Evolutionary conservation across 495 filamentous ascomycete genomes (phyloP), one percentile per base, ranked within the genome.

Genomic region (Penicillium pancosmium): DNA sequence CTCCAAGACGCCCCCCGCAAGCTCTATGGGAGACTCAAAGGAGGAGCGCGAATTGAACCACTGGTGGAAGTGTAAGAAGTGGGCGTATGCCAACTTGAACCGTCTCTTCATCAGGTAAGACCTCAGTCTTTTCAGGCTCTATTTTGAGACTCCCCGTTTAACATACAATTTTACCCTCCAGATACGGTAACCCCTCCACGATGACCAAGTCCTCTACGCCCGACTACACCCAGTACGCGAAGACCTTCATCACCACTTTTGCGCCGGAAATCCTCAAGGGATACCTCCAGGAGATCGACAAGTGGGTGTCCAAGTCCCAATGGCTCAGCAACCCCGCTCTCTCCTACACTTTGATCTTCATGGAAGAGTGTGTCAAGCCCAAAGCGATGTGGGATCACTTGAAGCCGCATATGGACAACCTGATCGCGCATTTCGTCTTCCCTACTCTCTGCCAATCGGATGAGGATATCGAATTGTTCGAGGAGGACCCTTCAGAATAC

Each of bases 31-130:
- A 52, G 93, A 96, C 43, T 91, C 96, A 46, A 77, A 88, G 43
- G 85, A 91, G 18, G 95, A 98, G 67, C 85, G 95, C 27, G 95
- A 97, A 71, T 81, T 85, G 54, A 92, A 96, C 70, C 91, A 97
- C 70, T 98, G 94, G 93, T 98, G 94, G 93, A 98, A 98, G 82
- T 90, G 92, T 53, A 98, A 98, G 88, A 98, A 98, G 74, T 98
- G 94, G 95, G 88, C 93, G 6, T 98, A 97, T 71, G 93, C 91
- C 63, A 98, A 97, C 75, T 78, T 98, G 55, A 98, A 98, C 73
- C 84, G 94, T 61, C 84, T 98, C 11, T 98, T 93, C 72, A 93
- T 97, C 57, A 84, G 93, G 90, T 93, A 80, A 46, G 84, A 60
- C 50, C 44, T 25, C 31, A 46, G 4, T 53, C 13, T 34, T 43